A percentile compares a stretch with the other conserved stretches of the same genome.
phyloP scores from a whole-genome alignment of 129 eudicot genomes.

The Flaveria linearis region DNA sequence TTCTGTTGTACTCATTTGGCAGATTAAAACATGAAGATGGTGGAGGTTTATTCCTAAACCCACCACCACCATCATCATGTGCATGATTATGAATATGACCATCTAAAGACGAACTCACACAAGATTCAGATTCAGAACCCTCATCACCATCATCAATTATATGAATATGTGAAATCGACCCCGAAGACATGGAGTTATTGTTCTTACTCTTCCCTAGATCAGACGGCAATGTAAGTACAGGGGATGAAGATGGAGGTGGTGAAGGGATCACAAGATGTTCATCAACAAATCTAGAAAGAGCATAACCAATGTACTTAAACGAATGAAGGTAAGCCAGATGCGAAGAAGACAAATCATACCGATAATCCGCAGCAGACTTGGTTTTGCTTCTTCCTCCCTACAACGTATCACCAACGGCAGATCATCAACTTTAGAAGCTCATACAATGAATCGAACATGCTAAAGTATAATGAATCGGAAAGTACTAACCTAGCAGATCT shows the following conservation, averaged over 20 bases:
- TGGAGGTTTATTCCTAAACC: conserved; percentile 8
- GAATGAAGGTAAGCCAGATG: conserved; percentile 75
- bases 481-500: too few relatives aligned
- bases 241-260: conserved; percentile 48
- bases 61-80: conserved; percentile 27
- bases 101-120: conserved; percentile 22
- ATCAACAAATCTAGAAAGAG: conserved; percentile 73
- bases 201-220: conserved; percentile 39
- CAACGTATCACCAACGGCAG: conserved; percentile 73
- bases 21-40: neutral
- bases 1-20: conserved; percentile 11
- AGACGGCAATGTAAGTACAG: conserved; percentile 70
- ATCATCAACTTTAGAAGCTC: conserved; percentile 74
- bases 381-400: conserved; percentile 58
- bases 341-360: conserved; percentile 75
- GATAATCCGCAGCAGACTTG: conserved; percentile 74
- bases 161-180: conserved; percentile 37
- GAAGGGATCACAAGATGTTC: conserved; percentile 65
- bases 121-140: conserved; percentile 46
- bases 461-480: too few relatives aligned
- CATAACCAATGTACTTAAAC: conserved; percentile 70
- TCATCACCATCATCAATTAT: conserved; percentile 34
- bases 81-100: conserved; percentile 36
- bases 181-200: conserved; percentile 31
- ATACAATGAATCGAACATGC: too few relatives aligned